phyloP scores from a whole-genome alignment of 768 basidiomycete species.

The Boletus vinaceobasis region DNA sequence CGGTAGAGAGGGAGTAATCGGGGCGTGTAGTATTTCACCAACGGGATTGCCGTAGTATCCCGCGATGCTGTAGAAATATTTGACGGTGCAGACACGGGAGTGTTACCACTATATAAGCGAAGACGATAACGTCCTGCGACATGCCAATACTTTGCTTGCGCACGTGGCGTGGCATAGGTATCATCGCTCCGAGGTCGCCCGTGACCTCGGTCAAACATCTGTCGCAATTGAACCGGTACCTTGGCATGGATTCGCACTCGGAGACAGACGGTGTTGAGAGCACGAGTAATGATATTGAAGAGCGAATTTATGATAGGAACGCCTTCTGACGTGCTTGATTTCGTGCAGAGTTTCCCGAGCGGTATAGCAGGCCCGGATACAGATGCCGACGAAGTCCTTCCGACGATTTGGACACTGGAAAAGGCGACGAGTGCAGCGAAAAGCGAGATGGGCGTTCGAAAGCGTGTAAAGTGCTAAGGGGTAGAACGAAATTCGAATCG shows the following conservation, averaged over 20 bases:
- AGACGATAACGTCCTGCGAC: constrained; percentile 25
- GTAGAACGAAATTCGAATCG: neutral
- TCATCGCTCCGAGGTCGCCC: constrained; percentile 1
- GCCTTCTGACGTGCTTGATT: neutral
- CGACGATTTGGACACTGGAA: constrained; percentile 8
- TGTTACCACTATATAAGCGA: constrained; percentile 25
- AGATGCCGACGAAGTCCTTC: neutral
- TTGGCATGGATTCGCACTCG: constrained; percentile 10
- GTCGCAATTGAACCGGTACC: constrained; percentile 8
- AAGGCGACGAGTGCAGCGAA: constrained; percentile 10
- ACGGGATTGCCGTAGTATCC: constrained; percentile 10
- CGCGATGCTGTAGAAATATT: constrained; percentile 1
- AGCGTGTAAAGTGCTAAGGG: constrained; percentile 1
- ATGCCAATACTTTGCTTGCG: constrained; percentile 32
- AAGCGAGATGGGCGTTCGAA: constrained; percentile 1
- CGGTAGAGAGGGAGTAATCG: constrained; percentile 41
- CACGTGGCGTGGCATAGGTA: constrained; percentile 21
- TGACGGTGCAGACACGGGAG: neutral
- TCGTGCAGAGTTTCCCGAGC: constrained; percentile 5
- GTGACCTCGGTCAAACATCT: neutral
- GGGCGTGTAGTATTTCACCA: constrained; percentile 34
- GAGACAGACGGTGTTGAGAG: constrained; percentile 17
- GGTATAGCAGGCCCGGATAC: neutral
- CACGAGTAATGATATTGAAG: constrained; percentile 7
- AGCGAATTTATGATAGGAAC: constrained; percentile 2